Percentiles rank a stretch among this genome's conserved stretches.
phyloP scores from a whole-genome alignment of 2,329 filamentous ascomycete genomes.

The Colletotrichum sp. region DNA sequence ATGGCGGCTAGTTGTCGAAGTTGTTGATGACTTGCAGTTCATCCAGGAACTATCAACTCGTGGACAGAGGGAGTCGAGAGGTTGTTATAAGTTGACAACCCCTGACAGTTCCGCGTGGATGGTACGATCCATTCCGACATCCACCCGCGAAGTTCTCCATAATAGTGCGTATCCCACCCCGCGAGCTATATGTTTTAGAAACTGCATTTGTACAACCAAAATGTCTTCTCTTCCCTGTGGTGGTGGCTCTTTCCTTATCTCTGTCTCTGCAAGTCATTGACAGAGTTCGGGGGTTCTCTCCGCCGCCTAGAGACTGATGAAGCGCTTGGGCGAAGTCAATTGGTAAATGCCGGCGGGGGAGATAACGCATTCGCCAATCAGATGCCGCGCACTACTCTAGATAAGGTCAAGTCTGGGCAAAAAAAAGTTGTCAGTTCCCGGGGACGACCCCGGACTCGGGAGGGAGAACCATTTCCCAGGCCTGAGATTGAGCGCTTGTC shows the following conservation, averaged over 20 bases:
- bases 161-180: neutral
- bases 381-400: neutral
- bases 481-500: neutral
- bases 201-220: slow-evolving; percentile 10
- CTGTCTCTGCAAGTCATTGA: neutral
- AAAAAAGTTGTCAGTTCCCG: neutral
- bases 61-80: neutral
- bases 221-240: neutral
- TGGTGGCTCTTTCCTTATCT: neutral
- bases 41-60: neutral
- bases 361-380: slow-evolving; percentile 12
- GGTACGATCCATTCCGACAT: slow-evolving; percentile 11
- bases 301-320: neutral
- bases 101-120: slow-evolving; percentile 1
- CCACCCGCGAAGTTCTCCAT: neutral
- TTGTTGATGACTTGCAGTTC: neutral
- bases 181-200: slow-evolving; percentile 18
- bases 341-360: slow-evolving; percentile 16
- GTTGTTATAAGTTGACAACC: neutral
- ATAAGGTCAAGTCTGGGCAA: neutral
- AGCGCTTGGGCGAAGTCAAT: slow-evolving; percentile 3
- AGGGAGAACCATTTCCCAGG: slow-evolving; percentile 2
- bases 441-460: slow-evolving; percentile 17
- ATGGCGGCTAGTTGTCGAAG: neutral
- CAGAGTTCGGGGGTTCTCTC: neutral